These are phyloP conservation scores for Diaporthe eres DNA, from an alignment of 2,329 filamentous ascomycete genomes.

Conservation along the genomic window DNA sequence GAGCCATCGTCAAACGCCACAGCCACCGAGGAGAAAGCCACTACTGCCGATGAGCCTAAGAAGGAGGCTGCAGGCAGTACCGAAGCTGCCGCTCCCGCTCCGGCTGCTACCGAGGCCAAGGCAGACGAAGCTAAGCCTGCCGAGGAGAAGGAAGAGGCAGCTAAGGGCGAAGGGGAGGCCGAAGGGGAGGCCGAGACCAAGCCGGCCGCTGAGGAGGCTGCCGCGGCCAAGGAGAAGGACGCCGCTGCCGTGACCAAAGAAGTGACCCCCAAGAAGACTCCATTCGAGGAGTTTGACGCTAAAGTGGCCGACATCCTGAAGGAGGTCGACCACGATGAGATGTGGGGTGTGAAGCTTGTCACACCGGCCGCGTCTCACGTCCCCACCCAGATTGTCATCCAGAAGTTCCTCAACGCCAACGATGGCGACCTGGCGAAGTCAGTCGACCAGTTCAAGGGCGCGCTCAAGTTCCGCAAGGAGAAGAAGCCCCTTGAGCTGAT, in stretches of 20 bases:
- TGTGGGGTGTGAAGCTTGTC: conserved; percentile 85
- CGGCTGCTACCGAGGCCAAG: not conserved
- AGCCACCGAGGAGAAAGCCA: conserved; percentile 11
- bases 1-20: conserved; percentile 16
- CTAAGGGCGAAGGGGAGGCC: not conserved
- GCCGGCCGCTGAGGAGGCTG: conserved; percentile 3
- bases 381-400: conserved; percentile 85
- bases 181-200: conserved; percentile 4
- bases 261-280: conserved; percentile 43
- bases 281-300: conserved; percentile 70
- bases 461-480: conserved; percentile 86
- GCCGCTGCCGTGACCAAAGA: not conserved
- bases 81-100: not conserved
- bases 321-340: conserved; percentile 76
- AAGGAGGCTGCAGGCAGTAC: not conserved
- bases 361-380: conserved; percentile 66
- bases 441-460: conserved; percentile 82
- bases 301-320: conserved; percentile 71
- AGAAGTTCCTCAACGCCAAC: conserved; percentile 96
- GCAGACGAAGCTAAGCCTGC: conserved; percentile 15
- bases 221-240: not conserved
- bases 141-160: conserved; percentile 9
- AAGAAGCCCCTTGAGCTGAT: conserved; percentile 79
- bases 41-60: not conserved
- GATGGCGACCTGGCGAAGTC: conserved; percentile 81